Conservation (phyloP, 2,329 filamentous ascomycete genomes). For the Penicillium sp. region DNA sequence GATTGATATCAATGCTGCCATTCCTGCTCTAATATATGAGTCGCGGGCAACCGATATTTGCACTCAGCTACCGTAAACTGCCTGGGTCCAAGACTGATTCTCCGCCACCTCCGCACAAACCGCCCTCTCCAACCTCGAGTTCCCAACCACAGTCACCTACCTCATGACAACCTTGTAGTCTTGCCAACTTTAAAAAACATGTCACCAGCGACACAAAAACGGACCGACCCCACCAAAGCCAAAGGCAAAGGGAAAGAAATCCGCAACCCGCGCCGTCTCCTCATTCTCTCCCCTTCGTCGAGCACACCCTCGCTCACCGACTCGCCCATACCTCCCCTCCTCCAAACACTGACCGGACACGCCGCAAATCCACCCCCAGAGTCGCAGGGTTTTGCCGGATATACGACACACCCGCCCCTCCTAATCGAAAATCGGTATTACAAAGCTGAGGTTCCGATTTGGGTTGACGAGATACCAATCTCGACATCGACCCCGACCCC, state of each 20-base stretch:
- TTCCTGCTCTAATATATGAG: not conserved
- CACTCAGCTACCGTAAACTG: slow-evolving; percentile 3
- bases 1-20: not conserved
- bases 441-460: slow-evolving; percentile 48
- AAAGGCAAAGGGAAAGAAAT: slow-evolving; percentile 26
- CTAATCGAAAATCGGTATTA: slow-evolving; percentile 51
- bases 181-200: not conserved
- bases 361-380: slow-evolving; percentile 28
- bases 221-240: not conserved
- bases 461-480: slow-evolving; percentile 53
- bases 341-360: slow-evolving; percentile 43
- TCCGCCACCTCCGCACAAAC: slow-evolving; percentile 13
- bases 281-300: slow-evolving; percentile 45
- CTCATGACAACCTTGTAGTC: not conserved
- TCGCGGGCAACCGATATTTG: not conserved
- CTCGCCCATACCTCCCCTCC: slow-evolving; percentile 37
- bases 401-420: slow-evolving; percentile 51
- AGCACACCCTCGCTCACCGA: slow-evolving; percentile 38
- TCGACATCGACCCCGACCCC: not conserved
- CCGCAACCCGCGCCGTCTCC: slow-evolving; percentile 46
- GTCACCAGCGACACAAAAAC: not conserved
- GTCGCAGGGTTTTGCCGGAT: slow-evolving; percentile 48
- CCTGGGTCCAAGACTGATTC: slow-evolving; percentile 14
- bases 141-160: not conserved
- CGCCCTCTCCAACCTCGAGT: slow-evolving; percentile 2